These are phyloP conservation scores for Cryptococcus depauperatus DNA, from an alignment of 1,284 basidiomycete genomes.

Conservation along the genomic window DNA sequence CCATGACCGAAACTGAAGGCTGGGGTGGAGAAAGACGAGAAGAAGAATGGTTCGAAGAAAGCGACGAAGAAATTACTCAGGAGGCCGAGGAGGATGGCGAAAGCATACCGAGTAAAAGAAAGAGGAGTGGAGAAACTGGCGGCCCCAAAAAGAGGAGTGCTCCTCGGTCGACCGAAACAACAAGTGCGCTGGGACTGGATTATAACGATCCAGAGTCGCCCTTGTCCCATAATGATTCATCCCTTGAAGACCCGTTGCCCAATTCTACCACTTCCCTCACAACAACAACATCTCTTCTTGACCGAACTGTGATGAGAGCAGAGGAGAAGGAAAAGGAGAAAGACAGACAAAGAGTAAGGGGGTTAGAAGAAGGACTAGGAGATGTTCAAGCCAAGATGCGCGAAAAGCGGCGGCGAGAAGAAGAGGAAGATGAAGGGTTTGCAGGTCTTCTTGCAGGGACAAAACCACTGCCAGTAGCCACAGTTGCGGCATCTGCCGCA, in stretches of 20 bases:
- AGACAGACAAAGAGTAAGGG: background rate
- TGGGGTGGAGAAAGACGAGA: conserved; percentile 58
- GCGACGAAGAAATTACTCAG: conserved; percentile 54
- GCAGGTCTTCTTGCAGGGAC: conserved; percentile 20
- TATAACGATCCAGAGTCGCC: conserved; percentile 44
- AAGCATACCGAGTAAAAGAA: conserved; percentile 20
- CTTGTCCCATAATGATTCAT: too few relatives aligned
- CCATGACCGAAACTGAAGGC: conserved; percentile 4
- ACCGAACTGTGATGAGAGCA: conserved; percentile 17
- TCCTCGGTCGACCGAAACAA: too few relatives aligned
- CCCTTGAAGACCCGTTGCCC: too few relatives aligned
- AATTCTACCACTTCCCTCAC: too few relatives aligned
- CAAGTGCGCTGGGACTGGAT: conserved; percentile 33
- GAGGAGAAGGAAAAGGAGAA: conserved; percentile 12
- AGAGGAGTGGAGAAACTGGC: conserved; percentile 16
- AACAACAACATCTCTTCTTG: background rate
- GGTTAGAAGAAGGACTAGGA: too few relatives aligned
- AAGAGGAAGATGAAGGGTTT: conserved; percentile 61
- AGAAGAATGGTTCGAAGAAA: conserved; percentile 75
- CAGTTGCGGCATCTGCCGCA: background rate
- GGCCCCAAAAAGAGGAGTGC: conserved; percentile 12
- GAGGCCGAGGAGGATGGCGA: conserved; percentile 6
- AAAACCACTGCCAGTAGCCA: background rate
- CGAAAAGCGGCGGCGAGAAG: conserved; percentile 60
- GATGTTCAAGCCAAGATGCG: conserved; percentile 49